These are phyloP conservation scores for Nothophytophthora sp. DNA, from an alignment of 352 stramenopile species.

Conservation along the genomic window DNA sequence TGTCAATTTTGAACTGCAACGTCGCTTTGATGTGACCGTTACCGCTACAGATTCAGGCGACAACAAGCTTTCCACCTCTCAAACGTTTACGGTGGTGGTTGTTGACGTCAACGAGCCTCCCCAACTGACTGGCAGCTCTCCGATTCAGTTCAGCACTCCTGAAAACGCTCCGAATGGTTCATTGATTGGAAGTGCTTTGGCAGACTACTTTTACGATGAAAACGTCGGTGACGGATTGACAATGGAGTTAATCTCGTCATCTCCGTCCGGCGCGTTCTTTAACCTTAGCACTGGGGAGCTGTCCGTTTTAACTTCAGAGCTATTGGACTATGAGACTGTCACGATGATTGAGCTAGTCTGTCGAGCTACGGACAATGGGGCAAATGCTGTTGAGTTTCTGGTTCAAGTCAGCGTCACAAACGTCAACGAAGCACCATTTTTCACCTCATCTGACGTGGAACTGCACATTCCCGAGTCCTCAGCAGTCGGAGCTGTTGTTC, in stretches of 20 bases:
- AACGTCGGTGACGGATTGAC: slow-evolving; percentile 12
- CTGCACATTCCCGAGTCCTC: slow-evolving; percentile 19
- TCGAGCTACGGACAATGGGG: slow-evolving; percentile 11
- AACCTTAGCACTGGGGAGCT: slow-evolving; percentile 7
- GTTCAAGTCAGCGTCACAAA: slow-evolving; percentile 15
- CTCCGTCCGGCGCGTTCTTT: slow-evolving; percentile 7
- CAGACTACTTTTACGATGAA: slow-evolving; percentile 18
- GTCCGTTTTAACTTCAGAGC: slow-evolving; percentile 8
- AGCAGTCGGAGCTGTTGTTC: slow-evolving; percentile 3
- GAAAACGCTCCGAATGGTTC: slow-evolving; percentile 23
- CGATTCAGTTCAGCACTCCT: slow-evolving; percentile 10
- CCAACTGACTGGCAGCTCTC: not conserved
- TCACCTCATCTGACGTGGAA: slow-evolving; percentile 1
- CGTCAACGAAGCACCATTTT: slow-evolving; percentile 28
- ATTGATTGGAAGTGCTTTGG: slow-evolving; percentile 9
- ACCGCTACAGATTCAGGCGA: slow-evolving; percentile 35
- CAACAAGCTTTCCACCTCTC: slow-evolving; percentile 20
- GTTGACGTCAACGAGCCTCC: slow-evolving; percentile 24
- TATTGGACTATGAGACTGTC: slow-evolving; percentile 21
- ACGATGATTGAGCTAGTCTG: slow-evolving; percentile 12
- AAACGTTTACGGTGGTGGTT: slow-evolving; percentile 14
- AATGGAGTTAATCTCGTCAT: slow-evolving; percentile 9
- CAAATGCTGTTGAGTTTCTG: slow-evolving; percentile 12
- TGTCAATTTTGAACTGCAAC: slow-evolving; percentile 42
- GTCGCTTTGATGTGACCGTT: slow-evolving; percentile 34